Conservation (phyloP, 139 green algal genomes). For the Mesotaenium endlicherianum region DNA sequence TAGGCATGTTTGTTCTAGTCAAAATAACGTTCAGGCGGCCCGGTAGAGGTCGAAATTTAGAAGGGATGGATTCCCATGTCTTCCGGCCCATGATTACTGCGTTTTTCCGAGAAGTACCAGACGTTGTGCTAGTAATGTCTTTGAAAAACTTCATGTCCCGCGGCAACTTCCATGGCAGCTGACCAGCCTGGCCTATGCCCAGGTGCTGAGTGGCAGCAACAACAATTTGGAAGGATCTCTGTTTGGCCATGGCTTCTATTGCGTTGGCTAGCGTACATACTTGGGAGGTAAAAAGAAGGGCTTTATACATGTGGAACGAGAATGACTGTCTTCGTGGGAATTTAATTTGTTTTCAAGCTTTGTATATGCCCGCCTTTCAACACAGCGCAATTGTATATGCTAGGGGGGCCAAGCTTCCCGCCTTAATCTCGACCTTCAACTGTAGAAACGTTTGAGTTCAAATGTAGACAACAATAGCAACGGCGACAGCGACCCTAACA, state of each 20-base stretch:
- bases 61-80: conserved; percentile 94
- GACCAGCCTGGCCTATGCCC: conserved; percentile 80
- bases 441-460: too few species aligned
- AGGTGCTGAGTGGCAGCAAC: conserved; percentile 76
- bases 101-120: conserved; percentile 59
- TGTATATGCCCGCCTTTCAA: too few species aligned
- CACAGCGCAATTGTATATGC: too few species aligned
- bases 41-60: conserved; percentile 83
- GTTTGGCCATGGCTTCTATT: background rate
- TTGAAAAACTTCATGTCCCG: conserved; percentile 94
- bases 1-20: conserved; percentile 33
- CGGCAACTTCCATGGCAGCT: conserved; percentile 74
- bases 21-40: conserved; percentile 95
- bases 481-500: too few species aligned
- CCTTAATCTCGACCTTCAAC: too few species aligned
- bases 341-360: too few species aligned
- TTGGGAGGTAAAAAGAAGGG: too few species aligned
- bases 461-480: too few species aligned
- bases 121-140: conserved; percentile 59
- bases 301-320: too few species aligned
- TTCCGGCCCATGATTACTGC: conserved; percentile 97
- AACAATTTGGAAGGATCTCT: conserved; percentile 80
- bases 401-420: too few species aligned
- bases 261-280: background rate
- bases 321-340: too few species aligned